phyloP scores from a whole-genome alignment of 352 stramenopile genomes.

The Globisporangium cylindrosporum region DNA sequence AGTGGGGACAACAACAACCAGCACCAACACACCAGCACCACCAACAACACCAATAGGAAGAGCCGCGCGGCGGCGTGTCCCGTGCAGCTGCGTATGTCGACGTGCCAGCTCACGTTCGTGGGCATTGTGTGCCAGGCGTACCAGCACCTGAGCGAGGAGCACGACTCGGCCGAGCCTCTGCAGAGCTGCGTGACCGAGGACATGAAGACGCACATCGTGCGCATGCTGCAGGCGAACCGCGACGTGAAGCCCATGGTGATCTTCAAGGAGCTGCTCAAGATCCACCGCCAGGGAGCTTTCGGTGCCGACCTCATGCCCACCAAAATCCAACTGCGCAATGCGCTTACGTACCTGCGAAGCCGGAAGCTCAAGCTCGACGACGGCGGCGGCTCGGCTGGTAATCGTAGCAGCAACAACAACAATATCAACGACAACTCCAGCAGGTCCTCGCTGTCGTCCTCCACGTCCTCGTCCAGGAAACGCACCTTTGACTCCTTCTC shows the following conservation, averaged over 20 bases:
- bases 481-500: slow-evolving; percentile 51
- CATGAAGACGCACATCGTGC: slow-evolving; percentile 71
- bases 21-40: slow-evolving; percentile 10
- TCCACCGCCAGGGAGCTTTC: slow-evolving; percentile 57
- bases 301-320: slow-evolving; percentile 76
- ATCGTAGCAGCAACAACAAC: slow-evolving; percentile 10
- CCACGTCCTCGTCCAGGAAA: slow-evolving; percentile 25
- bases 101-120: slow-evolving; percentile 70
- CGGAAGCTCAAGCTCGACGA: slow-evolving; percentile 54
- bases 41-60: slow-evolving; percentile 15
- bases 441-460: neutral
- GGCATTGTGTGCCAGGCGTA: slow-evolving; percentile 76
- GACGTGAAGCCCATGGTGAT: slow-evolving; percentile 78
- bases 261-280: slow-evolving; percentile 59
- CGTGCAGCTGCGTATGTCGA: slow-evolving; percentile 80
- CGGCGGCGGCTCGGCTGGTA: neutral
- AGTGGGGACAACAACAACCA: neutral
- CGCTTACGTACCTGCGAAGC: slow-evolving; percentile 77
- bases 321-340: slow-evolving; percentile 81
- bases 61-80: slow-evolving; percentile 36
- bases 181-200: slow-evolving; percentile 73
- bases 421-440: neutral
- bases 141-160: slow-evolving; percentile 71
- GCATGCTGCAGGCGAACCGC: slow-evolving; percentile 58
- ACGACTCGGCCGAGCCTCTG: slow-evolving; percentile 69